A percentile compares a stretch with the other conserved stretches of the same genome.
These are phyloP conservation scores for Cryomyces minteri DNA, from an alignment of 495 filamentous ascomycete genomes.

Conservation along the genomic window DNA sequence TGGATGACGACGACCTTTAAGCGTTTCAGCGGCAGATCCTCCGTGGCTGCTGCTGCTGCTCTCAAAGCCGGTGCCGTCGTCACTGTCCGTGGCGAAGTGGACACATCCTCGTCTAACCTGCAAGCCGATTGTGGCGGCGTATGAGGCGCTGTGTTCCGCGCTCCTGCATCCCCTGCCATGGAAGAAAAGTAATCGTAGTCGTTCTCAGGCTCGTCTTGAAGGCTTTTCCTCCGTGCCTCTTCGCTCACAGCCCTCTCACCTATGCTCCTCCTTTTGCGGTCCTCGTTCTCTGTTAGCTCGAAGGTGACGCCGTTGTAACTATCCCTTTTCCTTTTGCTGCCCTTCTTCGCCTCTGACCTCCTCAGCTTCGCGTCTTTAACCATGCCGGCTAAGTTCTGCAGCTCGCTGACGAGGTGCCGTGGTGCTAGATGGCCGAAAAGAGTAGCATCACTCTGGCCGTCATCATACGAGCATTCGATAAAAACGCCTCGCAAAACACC, in stretches of 20 bases:
- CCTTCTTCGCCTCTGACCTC: conserved; percentile 10
- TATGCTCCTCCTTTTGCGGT: neutral
- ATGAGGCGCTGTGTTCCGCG: neutral
- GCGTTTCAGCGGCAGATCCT: conserved; percentile 28
- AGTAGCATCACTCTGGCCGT: conserved; percentile 48
- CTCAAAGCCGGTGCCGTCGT: neutral
- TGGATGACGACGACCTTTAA: conserved; percentile 27
- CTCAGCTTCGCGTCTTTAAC: conserved; percentile 29
- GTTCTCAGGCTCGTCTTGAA: neutral
- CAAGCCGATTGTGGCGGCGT: neutral
- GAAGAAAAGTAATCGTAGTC: neutral
- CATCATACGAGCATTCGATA: conserved; percentile 88
- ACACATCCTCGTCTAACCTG: neutral
- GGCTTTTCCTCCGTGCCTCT: neutral
- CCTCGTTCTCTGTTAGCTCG: neutral
- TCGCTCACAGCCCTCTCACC: neutral
- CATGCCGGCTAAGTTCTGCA: conserved; percentile 47
- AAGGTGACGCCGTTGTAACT: conserved; percentile 2
- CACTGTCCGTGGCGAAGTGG: neutral
- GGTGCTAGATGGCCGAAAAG: conserved; percentile 84
- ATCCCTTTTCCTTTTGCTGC: conserved; percentile 18
- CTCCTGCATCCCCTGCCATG: neutral
- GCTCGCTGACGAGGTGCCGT: conserved; percentile 57
- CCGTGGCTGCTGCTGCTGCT: conserved; percentile 1
- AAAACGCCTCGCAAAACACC: conserved; percentile 62